These are phyloP conservation scores for Dryas octopetala DNA, from an alignment of 306 rosid species.

Conservation along the genomic window DNA sequence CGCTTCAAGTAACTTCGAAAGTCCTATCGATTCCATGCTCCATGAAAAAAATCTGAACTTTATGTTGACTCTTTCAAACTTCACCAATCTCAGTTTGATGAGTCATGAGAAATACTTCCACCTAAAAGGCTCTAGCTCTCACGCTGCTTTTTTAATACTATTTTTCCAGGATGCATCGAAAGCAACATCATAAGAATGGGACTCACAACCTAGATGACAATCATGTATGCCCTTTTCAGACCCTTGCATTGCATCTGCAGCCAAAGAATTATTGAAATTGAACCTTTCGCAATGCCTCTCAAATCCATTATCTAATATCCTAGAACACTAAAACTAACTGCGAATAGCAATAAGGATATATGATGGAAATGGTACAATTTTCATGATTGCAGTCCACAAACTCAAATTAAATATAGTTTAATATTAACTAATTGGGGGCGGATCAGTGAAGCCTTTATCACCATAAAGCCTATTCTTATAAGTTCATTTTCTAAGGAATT, in stretches of 20 bases:
- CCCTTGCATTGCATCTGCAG: not conserved
- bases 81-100: not conserved
- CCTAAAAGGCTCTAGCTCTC: not conserved
- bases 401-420: not conserved
- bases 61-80: not conserved
- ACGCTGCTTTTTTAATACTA: not conserved
- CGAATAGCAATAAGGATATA: not conserved
- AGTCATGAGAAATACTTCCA: not conserved
- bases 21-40: not conserved
- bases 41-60: not conserved
- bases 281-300: slow-evolving; percentile 3
- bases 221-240: not conserved
- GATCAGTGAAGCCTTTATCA: not conserved
- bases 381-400: not conserved
- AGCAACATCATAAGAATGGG: not conserved
- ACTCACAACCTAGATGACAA: not conserved
- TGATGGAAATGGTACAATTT: not conserved
- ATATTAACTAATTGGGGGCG: not conserved
- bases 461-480: not conserved
- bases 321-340: not conserved
- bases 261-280: not conserved
- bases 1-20: not conserved
- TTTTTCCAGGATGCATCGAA: not conserved
- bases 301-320: not conserved
- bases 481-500: not conserved